Base-by-base conservation (phyloP, 176 grass and related monocot genomes). In the Eremochloa ophiuroides region DNA sequence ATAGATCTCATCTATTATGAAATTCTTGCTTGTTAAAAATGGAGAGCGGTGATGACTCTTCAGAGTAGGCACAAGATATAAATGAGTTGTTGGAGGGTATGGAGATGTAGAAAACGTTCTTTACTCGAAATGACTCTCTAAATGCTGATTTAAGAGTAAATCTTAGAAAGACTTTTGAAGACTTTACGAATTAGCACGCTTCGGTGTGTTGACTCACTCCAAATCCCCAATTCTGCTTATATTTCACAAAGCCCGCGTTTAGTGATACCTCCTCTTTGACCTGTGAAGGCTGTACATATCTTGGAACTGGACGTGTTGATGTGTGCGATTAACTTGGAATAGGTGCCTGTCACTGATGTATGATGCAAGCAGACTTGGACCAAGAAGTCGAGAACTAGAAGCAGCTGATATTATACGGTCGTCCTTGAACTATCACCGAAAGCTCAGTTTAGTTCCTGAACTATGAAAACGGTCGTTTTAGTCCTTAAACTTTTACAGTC, bases 351-450 rank as follows among this genome's bases (percentile, higher is more conserved):
- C 77, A 37, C 82, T 81, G 71, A 43, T 38, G 22, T 59, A 77
- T 77, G 87, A 89, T 31, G 87, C 65, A 12, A 17, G 22, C 68
- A 73, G 63, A 23, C 63, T 35, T 56, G 78, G 26, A 10, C 35
- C 77, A 80, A 81, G 20, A 69, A 42, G 26, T 33, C 41, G 42
- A 64, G 43, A 80, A 53, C 20, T 18, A 35, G n/a, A 58, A 76
- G 63, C 30, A 56, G 43, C 13, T 14, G 67, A 7, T 39, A 22
- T 58, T 81, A 18, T 66, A 53, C 62, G 62, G n/a, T n/a, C n/a
- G n/a, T n/a, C n/a, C n/a, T n/a, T n/a, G n/a, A n/a, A n/a, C n/a
- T n/a, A n/a, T n/a, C n/a, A n/a, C n/a, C n/a, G n/a, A n/a, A n/a
- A n/a, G n/a, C n/a, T n/a, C n/a, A n/a, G n/a, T n/a, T n/a, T n/a